phyloP scores from a whole-genome alignment of 768 basidiomycete genomes.

The Xerocomus brunneocitrinus region DNA sequence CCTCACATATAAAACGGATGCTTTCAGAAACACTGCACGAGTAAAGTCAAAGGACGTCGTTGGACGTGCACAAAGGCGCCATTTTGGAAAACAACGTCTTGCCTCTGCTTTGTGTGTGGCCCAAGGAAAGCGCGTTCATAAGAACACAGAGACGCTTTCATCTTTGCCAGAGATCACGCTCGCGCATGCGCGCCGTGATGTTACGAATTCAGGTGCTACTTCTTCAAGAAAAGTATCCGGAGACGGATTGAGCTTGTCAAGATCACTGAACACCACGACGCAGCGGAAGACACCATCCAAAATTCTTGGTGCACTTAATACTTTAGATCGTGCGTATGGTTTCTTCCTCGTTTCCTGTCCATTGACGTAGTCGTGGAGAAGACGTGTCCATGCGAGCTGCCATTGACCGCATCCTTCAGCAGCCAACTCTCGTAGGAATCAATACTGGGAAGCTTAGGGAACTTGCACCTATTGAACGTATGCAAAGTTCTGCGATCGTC shows the following conservation, averaged over 20 bases:
- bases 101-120: conserved; percentile 37
- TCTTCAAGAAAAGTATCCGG: background rate
- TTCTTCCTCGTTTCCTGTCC: conserved; percentile 1
- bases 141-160: conserved; percentile 1
- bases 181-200: conserved; percentile 22
- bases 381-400: conserved; percentile 28
- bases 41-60: conserved; percentile 53
- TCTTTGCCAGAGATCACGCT: conserved; percentile 22
- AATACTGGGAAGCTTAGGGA: background rate
- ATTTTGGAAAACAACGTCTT: conserved; percentile 59
- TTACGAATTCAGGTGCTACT: background rate
- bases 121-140: conserved; percentile 7
- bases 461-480: background rate
- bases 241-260: conserved; percentile 5
- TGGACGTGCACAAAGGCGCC: conserved; percentile 51
- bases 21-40: conserved; percentile 51
- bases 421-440: conserved; percentile 24
- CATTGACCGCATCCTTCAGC: conserved; percentile 26
- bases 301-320: conserved; percentile 23
- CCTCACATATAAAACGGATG: background rate
- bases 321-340: conserved; percentile 24
- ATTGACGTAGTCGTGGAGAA: conserved; percentile 7
- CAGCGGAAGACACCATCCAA: conserved; percentile 18
- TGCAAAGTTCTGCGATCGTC: background rate
- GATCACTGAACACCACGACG: conserved; percentile 2